A percentile compares a stretch with the other conserved stretches of the same genome.
phyloP scores from a whole-genome alignment of 768 basidiomycete genomes.

The Russula olivacea region DNA sequence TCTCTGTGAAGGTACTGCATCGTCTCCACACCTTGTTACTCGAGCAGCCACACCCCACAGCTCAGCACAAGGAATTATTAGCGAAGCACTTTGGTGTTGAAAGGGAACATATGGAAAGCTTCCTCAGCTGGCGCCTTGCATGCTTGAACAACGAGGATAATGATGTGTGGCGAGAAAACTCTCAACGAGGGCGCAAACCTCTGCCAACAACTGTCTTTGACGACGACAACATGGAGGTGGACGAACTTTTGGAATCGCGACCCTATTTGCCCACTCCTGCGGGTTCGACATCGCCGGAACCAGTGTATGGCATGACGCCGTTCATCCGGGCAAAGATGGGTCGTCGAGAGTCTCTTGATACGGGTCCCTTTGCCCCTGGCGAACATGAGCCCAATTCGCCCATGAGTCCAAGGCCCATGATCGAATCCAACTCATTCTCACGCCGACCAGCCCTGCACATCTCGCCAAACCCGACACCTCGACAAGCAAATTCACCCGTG shows the following conservation, averaged over 20 bases:
- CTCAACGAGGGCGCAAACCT: background rate
- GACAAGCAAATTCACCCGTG: background rate
- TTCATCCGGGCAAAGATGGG: background rate
- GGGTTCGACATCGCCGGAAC: conserved; percentile 10
- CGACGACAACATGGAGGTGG: background rate
- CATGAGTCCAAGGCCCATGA: background rate
- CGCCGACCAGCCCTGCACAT: background rate
- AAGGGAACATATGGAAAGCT: conserved; percentile 11
- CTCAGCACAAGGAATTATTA: conserved; percentile 5
- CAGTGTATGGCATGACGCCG: background rate
- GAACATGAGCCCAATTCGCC: background rate
- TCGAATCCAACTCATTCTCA: background rate
- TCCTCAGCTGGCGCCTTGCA: conserved; percentile 2
- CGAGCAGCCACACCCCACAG: conserved; percentile 7
- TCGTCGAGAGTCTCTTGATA: background rate
- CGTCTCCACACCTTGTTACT: conserved; percentile 13
- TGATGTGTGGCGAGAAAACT: background rate
- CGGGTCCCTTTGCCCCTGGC: background rate
- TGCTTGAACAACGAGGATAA: background rate
- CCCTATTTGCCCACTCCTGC: conserved; percentile 13
- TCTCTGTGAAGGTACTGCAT: conserved; percentile 2
- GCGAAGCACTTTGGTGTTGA: conserved; percentile 8
- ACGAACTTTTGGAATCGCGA: background rate
- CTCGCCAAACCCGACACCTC: background rate
- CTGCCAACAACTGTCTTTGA: background rate